These are phyloP conservation scores for Boletus tylopilopsis DNA, from an alignment of 768 basidiomycete species.

Conservation along the genomic window DNA sequence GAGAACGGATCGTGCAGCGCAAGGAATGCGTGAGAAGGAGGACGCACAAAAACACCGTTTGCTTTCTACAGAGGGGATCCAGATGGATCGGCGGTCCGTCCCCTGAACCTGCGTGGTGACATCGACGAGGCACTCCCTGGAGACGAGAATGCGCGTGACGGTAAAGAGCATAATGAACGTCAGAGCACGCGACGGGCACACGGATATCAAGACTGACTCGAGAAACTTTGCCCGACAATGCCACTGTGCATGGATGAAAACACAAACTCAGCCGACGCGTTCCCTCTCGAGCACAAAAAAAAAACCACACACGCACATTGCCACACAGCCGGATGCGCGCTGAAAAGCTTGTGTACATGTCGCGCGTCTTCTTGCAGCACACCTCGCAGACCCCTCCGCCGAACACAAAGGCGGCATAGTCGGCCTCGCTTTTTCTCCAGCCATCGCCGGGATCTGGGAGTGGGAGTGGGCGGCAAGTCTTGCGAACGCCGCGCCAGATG, in stretches of 20 bases:
- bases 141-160: not conserved
- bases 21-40: not conserved
- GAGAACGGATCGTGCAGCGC: not conserved
- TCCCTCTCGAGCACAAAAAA: too few relatives aligned
- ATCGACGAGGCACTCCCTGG: slow-evolving; percentile 14
- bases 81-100: not conserved
- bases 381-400: slow-evolving; percentile 57
- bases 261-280: too few relatives aligned
- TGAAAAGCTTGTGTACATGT: slow-evolving; percentile 46
- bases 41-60: slow-evolving; percentile 20
- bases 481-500: slow-evolving; percentile 59
- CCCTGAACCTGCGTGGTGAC: not conserved
- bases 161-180: not conserved
- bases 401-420: slow-evolving; percentile 65
- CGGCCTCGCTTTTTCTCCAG: slow-evolving; percentile 44
- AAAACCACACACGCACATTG: slow-evolving; percentile 22
- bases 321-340: slow-evolving; percentile 45
- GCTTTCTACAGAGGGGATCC: slow-evolving; percentile 25
- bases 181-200: not conserved
- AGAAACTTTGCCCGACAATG: slow-evolving; percentile 16
- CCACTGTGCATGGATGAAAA: slow-evolving; percentile 8
- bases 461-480: slow-evolving; percentile 28
- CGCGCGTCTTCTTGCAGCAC: slow-evolving; percentile 37
- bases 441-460: slow-evolving; percentile 42
- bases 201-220: slow-evolving; percentile 11